These are phyloP conservation scores for Parachlorella kessleri DNA, from an alignment of 139 green algal species.

Conservation along the genomic window DNA sequence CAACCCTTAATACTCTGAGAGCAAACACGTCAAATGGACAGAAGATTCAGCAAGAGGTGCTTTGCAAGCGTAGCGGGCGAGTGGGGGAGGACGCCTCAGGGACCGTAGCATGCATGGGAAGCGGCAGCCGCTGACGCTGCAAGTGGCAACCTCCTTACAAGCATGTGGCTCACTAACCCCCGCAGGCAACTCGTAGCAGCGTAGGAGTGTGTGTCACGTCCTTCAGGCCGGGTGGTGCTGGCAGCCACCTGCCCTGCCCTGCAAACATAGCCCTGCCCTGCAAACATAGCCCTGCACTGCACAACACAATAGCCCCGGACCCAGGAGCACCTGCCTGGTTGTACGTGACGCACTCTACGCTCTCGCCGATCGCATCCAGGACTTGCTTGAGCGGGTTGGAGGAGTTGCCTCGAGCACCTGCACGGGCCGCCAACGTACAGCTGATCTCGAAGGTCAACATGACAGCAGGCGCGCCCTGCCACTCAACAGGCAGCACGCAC, in stretches of 20 bases:
- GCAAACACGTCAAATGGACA: too few species aligned
- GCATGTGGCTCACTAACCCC: not conserved
- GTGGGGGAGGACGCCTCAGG: not conserved
- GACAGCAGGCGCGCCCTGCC: too few species aligned
- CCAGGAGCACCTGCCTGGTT: too few species aligned
- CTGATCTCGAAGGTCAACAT: not conserved
- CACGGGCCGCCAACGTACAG: constrained; percentile 50
- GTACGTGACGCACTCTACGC: constrained; percentile 85
- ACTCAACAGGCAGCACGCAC: too few species aligned
- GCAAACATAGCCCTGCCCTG: too few species aligned
- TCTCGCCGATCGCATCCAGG: constrained; percentile 78
- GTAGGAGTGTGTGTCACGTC: too few species aligned
- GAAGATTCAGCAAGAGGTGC: constrained; percentile 83
- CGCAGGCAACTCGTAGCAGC: too few species aligned
- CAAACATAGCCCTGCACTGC: too few species aligned
- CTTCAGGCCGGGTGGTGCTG: too few species aligned
- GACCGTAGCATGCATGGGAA: not conserved
- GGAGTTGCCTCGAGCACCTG: constrained; percentile 29
- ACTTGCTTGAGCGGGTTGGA: constrained; percentile 85
- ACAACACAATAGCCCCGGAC: too few species aligned
- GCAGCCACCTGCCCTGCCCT: too few species aligned
- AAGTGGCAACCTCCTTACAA: not conserved
- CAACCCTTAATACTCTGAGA: too few species aligned
- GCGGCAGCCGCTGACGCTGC: not conserved
- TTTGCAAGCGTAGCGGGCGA: constrained; percentile 6